phyloP scores from a whole-genome alignment of 1,139 yeast species.

The Candida labiduridarum region DNA sequence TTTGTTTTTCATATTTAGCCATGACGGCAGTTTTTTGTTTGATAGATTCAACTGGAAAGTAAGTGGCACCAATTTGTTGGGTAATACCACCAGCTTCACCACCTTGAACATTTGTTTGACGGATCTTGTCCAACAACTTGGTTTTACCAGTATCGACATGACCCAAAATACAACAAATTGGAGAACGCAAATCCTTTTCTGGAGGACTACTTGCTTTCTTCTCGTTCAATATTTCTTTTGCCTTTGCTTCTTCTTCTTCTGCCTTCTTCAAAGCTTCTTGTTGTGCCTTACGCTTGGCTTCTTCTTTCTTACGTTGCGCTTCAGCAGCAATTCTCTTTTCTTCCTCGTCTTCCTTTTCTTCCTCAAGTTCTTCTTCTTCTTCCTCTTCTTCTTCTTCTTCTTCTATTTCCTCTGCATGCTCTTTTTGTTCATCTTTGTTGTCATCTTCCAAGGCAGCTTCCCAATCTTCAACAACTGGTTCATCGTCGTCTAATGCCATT shows the following conservation, averaged over 20 bases:
- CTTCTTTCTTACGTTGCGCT: slow-evolving; percentile 4
- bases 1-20: slow-evolving; percentile 82
- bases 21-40: slow-evolving; percentile 88
- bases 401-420: slow-evolving; percentile 17
- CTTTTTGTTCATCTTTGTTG: slow-evolving; percentile 25
- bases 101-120: slow-evolving; percentile 99
- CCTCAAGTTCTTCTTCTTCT: slow-evolving; percentile 23
- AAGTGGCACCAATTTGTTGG: slow-evolving; percentile 99
- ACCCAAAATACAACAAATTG: slow-evolving; percentile 98
- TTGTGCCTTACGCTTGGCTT: slow-evolving; percentile 6
- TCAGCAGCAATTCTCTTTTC: slow-evolving; percentile 25
- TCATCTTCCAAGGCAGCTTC: slow-evolving; percentile 39
- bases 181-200: slow-evolving; percentile 80
- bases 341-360: slow-evolving; percentile 16
- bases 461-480: slow-evolving; percentile 47
- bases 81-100: slow-evolving; percentile 99
- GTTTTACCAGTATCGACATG: slow-evolving; percentile 99
- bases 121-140: slow-evolving; percentile 89
- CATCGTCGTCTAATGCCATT: slow-evolving; percentile 58
- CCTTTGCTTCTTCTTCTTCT: slow-evolving; percentile 5
- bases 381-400: slow-evolving; percentile 22
- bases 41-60: slow-evolving; percentile 95
- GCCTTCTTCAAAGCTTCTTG: slow-evolving; percentile 7
- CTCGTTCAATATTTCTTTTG: slow-evolving; percentile 11
- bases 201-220: slow-evolving; percentile 22